Base-by-base conservation (phyloP, 2,329 filamentous ascomycete genomes). In the Spiromastix sp. region DNA sequence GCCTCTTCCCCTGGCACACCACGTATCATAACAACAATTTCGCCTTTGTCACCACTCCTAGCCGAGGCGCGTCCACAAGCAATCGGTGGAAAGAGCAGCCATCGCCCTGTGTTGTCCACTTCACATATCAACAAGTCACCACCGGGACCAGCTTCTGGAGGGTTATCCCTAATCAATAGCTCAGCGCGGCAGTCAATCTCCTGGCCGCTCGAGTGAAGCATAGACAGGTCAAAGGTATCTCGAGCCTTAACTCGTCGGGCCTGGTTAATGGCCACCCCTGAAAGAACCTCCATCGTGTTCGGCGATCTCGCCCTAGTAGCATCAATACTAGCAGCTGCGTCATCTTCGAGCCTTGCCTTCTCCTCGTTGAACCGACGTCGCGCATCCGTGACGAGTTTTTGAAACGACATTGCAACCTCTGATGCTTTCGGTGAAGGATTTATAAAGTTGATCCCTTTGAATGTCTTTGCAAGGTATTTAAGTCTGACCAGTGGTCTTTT, bases 101-200 rank as follows among this genome's bases (percentile, higher is more conserved):
- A 96, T 35, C 77, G 75, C 10, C 81, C 77, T 4, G 72, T 71
- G 34, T 75, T 72, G 29, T 86, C 85, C n/a, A 86, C 77, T 57
- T 96, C 87, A 46, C 89, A 87, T 38, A 98, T 81, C 15, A 98
- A 72, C n/a, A 98, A 56, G 56, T 98, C 91, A 5, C 89, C 86
- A 32, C 73, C 66, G 42, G 80, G 74, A 3, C 73, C 72, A 22
- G 72, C 68, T 32, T 74, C 72, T n/a, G 72, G 68, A 16, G 77
- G 68, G 47, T 85, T 85, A 52, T 96, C 89, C 51, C 91, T 77
- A 44, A 89, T 73, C 10, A 96, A 71, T 19, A 98, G 56, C 55
- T 98, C 91, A 11, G 94, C 76, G 47, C 83, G 82, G 53, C 91
- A 95, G 48, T 85, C 85, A 29, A 98, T 71, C 41, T 86, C 72